Evolutionary conservation across 306 rosid genomes (phyloP).

Genomic region (Dicorynia guianensis): DNA sequence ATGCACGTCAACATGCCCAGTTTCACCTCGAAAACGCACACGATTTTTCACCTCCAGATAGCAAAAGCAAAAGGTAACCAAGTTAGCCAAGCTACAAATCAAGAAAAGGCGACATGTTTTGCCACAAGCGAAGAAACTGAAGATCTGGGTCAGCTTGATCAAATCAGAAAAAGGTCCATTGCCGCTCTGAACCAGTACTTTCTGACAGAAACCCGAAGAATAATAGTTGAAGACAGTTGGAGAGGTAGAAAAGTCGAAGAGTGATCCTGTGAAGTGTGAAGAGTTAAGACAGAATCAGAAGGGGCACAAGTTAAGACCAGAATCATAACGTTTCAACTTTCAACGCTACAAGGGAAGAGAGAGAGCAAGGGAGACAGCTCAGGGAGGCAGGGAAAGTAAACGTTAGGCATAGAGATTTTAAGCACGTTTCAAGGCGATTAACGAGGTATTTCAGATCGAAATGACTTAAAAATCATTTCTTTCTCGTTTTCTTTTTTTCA

Average conservation of each 20-base stretch:
- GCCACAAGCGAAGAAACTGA: slow-evolving; percentile 39
- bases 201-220: slow-evolving; percentile 1
- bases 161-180: slow-evolving; percentile 40
- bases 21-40: slow-evolving; percentile 27
- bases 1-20: slow-evolving; percentile 89
- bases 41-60: slow-evolving; percentile 32
- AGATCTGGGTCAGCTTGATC: slow-evolving; percentile 54
- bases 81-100: slow-evolving; percentile 24
- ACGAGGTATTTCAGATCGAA: slow-evolving; percentile 54
- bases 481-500: background rate
- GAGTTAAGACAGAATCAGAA: background rate
- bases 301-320: slow-evolving; percentile 9
- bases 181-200: slow-evolving; percentile 8
- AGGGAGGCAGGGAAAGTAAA: slow-evolving; percentile 34
- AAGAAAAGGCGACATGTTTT: slow-evolving; percentile 28
- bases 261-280: slow-evolving; percentile 4
- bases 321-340: slow-evolving; percentile 26
- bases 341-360: slow-evolving; percentile 8
- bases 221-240: background rate
- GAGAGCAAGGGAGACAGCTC: background rate
- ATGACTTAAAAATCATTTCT: slow-evolving; percentile 40
- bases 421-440: slow-evolving; percentile 47
- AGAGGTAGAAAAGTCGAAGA: background rate
- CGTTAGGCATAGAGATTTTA: slow-evolving; percentile 39
- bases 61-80: slow-evolving; percentile 25